These are phyloP conservation scores for Eremothecium sinecaudum DNA, from an alignment of 1,139 yeast species.

Conservation along the genomic window DNA sequence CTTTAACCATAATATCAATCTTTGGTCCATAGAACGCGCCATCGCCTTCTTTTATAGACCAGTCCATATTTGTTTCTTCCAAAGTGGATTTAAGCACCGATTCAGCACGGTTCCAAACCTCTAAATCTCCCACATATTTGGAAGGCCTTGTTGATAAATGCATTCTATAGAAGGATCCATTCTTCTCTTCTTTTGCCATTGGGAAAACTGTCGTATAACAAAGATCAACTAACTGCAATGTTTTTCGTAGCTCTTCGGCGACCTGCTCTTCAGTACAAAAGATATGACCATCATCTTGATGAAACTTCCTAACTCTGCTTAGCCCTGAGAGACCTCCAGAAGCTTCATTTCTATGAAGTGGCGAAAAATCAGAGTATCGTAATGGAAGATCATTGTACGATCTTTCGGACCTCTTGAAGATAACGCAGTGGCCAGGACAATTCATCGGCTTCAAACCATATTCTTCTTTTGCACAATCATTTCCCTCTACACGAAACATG, in stretches of 20 bases:
- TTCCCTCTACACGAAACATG: constrained; percentile 70
- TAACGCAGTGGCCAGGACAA: constrained; percentile 96
- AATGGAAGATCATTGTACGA: constrained; percentile 87
- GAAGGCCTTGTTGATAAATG: constrained; percentile 86
- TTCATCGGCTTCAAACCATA: constrained; percentile 95
- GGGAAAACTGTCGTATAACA: constrained; percentile 69
- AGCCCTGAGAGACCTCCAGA: constrained; percentile 92
- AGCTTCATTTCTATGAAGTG: constrained; percentile 89
- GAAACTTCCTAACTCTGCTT: constrained; percentile 92
- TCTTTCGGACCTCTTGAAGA: constrained; percentile 73
- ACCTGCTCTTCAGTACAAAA: constrained; percentile 84
- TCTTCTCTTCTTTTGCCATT: constrained; percentile 32
- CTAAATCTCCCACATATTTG: constrained; percentile 69
- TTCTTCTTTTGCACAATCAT: constrained; percentile 40
- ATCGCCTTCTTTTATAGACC: constrained; percentile 81
- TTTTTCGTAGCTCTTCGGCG: constrained; percentile 62
- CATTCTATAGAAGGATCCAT: constrained; percentile 44
- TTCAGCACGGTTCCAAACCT: constrained; percentile 85
- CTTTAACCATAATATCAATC: constrained; percentile 88
- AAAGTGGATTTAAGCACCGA: constrained; percentile 56
- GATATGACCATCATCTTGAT: constrained; percentile 97
- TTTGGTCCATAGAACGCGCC: constrained; percentile 99
- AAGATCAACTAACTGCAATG: constrained; percentile 65
- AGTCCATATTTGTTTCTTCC: constrained; percentile 47
- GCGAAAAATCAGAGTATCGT: constrained; percentile 85